These are phyloP conservation scores for Zymoseptoria passerinii DNA, from an alignment of 2,329 filamentous ascomycete species.

Conservation along the genomic window DNA sequence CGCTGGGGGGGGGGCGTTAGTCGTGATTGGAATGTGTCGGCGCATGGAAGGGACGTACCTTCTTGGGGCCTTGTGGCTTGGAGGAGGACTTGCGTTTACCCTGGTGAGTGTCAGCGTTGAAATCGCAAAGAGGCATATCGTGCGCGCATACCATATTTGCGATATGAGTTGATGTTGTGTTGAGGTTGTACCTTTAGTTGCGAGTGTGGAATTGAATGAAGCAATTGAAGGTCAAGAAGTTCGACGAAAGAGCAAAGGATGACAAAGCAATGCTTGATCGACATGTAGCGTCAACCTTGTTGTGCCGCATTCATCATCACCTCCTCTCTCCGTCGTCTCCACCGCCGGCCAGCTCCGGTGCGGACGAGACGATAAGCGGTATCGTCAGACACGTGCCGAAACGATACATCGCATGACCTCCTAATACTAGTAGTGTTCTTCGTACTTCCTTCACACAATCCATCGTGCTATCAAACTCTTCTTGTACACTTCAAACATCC, in stretches of 20 bases:
- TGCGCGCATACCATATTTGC: slow-evolving; percentile 7
- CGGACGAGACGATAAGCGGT: too few relatives aligned
- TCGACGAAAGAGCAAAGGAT: too few relatives aligned
- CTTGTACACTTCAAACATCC: too few relatives aligned
- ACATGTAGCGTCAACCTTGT: background rate
- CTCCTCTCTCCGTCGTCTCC: too few relatives aligned
- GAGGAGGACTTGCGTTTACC: slow-evolving; percentile 84
- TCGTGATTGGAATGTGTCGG: background rate
- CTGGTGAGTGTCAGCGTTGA: slow-evolving; percentile 29
- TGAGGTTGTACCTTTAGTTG: background rate
- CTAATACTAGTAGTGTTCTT: background rate
- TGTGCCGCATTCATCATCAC: too few relatives aligned
- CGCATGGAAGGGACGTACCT: slow-evolving; percentile 45
- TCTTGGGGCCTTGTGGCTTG: slow-evolving; percentile 73
- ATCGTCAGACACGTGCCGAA: background rate
- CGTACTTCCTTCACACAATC: too few relatives aligned
- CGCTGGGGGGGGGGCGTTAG: slow-evolving; percentile 28
- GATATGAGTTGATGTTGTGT: slow-evolving; percentile 1
- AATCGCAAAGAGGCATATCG: background rate
- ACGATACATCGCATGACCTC: background rate
- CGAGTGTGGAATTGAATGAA: background rate
- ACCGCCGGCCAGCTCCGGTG: too few relatives aligned
- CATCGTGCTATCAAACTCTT: too few relatives aligned
- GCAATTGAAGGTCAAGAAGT: background rate
- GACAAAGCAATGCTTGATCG: too few relatives aligned